A percentile compares a stretch with the other conserved stretches of the same genome.
phyloP scores from a whole-genome alignment of 1,139 yeast species.

The Lodderomyces jiufengensis region DNA sequence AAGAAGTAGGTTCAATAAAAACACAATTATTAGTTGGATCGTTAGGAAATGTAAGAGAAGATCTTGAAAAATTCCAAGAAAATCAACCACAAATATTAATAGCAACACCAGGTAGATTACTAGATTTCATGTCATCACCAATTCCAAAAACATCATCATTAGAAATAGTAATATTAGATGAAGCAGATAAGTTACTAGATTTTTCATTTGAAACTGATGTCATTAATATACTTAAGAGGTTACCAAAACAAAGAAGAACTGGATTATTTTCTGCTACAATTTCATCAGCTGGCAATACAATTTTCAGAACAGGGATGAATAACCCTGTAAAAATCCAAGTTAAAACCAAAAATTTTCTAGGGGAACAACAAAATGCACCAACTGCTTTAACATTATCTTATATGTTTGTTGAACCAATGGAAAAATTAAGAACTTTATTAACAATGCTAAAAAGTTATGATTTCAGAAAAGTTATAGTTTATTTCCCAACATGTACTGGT shows the following conservation, averaged over 20 bases:
- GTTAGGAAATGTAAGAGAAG: conserved; percentile 66
- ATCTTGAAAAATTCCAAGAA: conserved; percentile 54
- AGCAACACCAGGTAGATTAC: conserved; percentile 90
- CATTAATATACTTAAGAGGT: conserved; percentile 55
- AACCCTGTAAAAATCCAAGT: conserved; percentile 87
- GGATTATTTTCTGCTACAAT: conserved; percentile 93
- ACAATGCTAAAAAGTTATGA: conserved; percentile 50
- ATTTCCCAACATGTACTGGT: conserved; percentile 84
- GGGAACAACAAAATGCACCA: conserved; percentile 43
- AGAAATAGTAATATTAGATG: conserved; percentile 81
- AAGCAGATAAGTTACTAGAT: conserved; percentile 87
- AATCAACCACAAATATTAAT: conserved; percentile 69
- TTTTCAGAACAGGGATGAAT: conserved; percentile 77
- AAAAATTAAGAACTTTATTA: conserved; percentile 58
- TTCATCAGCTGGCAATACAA: conserved; percentile 67
- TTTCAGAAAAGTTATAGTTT: conserved; percentile 76
- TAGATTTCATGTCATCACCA: conserved; percentile 56
- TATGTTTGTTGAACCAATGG: conserved; percentile 55
- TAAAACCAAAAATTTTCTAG: conserved; percentile 35
- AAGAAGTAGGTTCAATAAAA: conserved; percentile 36
- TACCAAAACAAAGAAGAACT: conserved; percentile 90
- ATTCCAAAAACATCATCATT: conserved; percentile 54
- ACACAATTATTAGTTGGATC: conserved; percentile 86
- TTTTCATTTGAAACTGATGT: conserved; percentile 71
- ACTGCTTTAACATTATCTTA: conserved; percentile 62